A percentile compares a stretch with the other conserved stretches of the same genome.
Evolutionary conservation across 2,329 filamentous ascomycete genomes (phyloP).

Genomic region (Arthrobotrys megalospora): DNA sequence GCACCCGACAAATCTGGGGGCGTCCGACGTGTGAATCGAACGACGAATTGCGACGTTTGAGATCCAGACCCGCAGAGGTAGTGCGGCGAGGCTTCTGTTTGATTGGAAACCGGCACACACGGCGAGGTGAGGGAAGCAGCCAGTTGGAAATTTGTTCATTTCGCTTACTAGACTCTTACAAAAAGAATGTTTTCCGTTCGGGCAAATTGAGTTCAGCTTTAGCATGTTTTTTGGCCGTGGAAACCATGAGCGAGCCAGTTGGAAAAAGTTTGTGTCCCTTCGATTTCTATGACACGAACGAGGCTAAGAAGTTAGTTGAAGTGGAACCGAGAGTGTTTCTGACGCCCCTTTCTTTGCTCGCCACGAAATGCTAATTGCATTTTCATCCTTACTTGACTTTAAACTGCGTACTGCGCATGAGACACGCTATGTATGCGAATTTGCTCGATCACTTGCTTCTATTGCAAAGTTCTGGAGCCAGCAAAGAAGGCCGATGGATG

Average conservation of each 20-base stretch:
- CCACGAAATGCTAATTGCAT: constrained; percentile 23
- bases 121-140: constrained; percentile 22
- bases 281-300: constrained; percentile 17
- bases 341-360: constrained; percentile 26
- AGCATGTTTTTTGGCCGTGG: constrained; percentile 28
- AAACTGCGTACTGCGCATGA: constrained; percentile 32
- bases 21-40: constrained; percentile 5
- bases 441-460: constrained; percentile 6
- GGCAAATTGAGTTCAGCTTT: constrained; percentile 20
- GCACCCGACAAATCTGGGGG: background rate
- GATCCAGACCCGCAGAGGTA: constrained; percentile 26
- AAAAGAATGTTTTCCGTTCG: constrained; percentile 28
- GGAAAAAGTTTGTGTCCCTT: constrained; percentile 20
- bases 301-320: constrained; percentile 11
- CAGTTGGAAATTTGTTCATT: constrained; percentile 36
- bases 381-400: constrained; percentile 17
- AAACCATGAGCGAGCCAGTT: constrained; percentile 11
- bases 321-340: constrained; percentile 33
- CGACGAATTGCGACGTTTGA: constrained; percentile 31
- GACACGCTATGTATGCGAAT: constrained; percentile 28
- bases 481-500: constrained; percentile 15
- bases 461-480: constrained; percentile 9
- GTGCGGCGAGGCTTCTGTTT: constrained; percentile 24
- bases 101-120: constrained; percentile 24
- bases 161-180: constrained; percentile 17